Evolutionary conservation across 192 early-diverging fungal species (phyloP).

Genomic region (Backusella westeae): DNA sequence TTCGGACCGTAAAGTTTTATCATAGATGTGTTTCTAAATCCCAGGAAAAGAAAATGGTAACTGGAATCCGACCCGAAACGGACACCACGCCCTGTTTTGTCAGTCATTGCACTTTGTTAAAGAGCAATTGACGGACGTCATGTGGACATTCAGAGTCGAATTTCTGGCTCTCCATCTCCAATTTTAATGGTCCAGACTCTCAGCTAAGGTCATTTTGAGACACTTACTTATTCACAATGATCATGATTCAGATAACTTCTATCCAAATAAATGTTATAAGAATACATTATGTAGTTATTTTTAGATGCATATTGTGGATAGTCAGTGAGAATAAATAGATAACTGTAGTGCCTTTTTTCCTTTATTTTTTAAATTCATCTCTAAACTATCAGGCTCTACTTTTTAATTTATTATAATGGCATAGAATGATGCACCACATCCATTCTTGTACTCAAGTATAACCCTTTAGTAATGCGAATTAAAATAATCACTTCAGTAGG

Average conservation of each 20-base stretch:
- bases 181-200: not conserved
- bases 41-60: too few species aligned
- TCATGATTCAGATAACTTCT: not conserved
- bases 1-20: too few species aligned
- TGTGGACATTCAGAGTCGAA: not conserved
- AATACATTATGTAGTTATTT: not conserved
- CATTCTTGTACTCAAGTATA: not conserved
- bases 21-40: too few species aligned
- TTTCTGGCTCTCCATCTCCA: not conserved
- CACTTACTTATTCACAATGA: not conserved
- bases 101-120: too few species aligned
- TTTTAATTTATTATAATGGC: too few species aligned
- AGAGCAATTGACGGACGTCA: too few species aligned
- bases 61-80: too few species aligned
- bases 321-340: not conserved
- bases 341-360: not conserved
- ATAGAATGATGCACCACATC: too few species aligned
- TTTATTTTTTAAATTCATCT: not conserved
- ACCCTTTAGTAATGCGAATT: too few species aligned
- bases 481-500: too few species aligned
- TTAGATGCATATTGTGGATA: not conserved
- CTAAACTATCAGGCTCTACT: not conserved
- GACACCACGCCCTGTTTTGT: too few species aligned
- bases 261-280: not conserved
- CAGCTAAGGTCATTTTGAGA: not conserved